Evolutionary conservation across 352 stramenopile species (phyloP), one percentile per base, ranked within the genome.

Genomic region (Aphanomyces astaci): DNA sequence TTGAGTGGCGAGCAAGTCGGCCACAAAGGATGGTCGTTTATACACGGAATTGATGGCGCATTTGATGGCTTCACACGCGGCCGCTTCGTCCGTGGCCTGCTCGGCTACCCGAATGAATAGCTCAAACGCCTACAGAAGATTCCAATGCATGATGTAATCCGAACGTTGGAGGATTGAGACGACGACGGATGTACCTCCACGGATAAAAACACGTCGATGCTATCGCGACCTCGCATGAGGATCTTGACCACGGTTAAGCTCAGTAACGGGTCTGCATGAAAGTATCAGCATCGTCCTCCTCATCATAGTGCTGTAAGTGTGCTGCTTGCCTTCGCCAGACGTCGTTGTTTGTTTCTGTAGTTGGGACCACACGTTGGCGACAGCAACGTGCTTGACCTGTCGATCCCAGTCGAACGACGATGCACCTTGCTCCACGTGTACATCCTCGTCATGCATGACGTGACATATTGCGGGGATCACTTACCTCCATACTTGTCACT

Each of bases 21-120:
- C 17, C 4, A 68, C 31, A 22, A 68, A 68, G 27, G 30, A 40
- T 10, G 62, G 62, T 19, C 62, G 40, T 10, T 25, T 33, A 25
- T 60, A 60, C 15, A 68, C 51, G 10, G 62, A 46, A 22, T 68
- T 68, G 45, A 68, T 40, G 27, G 49, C 49, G 30, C 62, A 68
- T 3, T 52, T 51, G 33, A 68, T 39, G 13, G 62, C 62, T 39
- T 68, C 62, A 33, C 43, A 25, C 31, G 22, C 13, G 22, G 55
- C 22, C 25, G 59, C 33, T 52, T 66, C 32, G 17, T 11, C 55
- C 48, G 51, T 2, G 9, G 55, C 36, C 13, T 24, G 4, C 22
- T 57, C 43, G 17, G 62, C 62, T 4, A 60, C 22, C 2, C 24
- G 28, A 4, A 68, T 4, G 33, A 60, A 68, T 5, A 68, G 39